Percentiles rank a stretch among this genome's conserved stretches.
Evolutionary conservation across 2,329 filamentous ascomycete genomes (phyloP).

Genomic region (Neobulgaria alba): DNA sequence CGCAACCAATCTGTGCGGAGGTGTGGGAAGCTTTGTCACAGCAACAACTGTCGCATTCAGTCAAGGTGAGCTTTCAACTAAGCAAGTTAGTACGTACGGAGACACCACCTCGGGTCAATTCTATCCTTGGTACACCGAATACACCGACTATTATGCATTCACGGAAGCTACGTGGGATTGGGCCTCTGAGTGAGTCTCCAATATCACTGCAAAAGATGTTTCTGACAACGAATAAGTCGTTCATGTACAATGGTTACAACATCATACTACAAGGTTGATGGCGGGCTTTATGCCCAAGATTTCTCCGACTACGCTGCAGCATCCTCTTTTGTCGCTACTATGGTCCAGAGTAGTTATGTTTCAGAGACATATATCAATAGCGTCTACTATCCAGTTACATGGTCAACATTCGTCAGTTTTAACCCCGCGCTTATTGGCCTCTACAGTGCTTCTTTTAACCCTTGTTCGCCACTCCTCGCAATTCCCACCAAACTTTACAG

Average conservation of each 20-base stretch:
- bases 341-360: background rate
- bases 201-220: too few species aligned
- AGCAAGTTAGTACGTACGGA: background rate
- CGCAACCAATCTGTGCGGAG: background rate
- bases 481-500: background rate
- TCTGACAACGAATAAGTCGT: too few species aligned
- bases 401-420: background rate
- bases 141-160: background rate
- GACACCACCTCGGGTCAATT: background rate
- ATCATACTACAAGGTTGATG: background rate
- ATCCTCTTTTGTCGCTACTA: background rate
- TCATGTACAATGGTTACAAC: background rate
- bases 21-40: background rate
- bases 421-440: background rate
- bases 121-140: background rate
- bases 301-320: background rate
- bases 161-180: conserved; percentile 1
- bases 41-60: background rate
- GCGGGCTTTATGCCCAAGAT: background rate
- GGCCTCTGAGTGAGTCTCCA: background rate
- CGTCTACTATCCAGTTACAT: background rate
- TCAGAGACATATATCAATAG: background rate
- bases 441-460: background rate
- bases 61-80: background rate
- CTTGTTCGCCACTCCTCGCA: background rate